Evolutionary conservation across 805 yeast species (phyloP).

Genomic region (Candida jianshihensis): DNA sequence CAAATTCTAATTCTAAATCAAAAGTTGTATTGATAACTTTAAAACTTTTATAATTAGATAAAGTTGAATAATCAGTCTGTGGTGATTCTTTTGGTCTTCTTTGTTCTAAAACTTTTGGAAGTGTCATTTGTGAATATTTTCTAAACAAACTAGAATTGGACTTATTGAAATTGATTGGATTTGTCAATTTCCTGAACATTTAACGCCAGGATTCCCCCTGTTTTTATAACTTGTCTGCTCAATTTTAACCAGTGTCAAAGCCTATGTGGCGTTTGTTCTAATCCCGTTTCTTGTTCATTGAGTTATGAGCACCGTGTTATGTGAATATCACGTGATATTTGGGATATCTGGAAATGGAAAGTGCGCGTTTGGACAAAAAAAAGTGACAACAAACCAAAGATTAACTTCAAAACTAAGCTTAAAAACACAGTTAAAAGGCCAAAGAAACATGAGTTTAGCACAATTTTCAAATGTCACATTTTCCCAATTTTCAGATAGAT

Average conservation of each 20-base stretch:
- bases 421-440: too few species aligned
- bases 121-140: conserved; percentile 1
- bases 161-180: not conserved
- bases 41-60: conserved; percentile 61
- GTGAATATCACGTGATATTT: too few species aligned
- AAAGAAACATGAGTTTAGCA: conserved; percentile 30
- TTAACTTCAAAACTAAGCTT: too few species aligned
- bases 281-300: too few species aligned
- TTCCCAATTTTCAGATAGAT: conserved; percentile 37
- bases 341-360: too few species aligned
- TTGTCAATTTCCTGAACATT: not conserved
- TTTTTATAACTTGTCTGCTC: too few species aligned
- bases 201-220: not conserved
- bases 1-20: conserved; percentile 49
- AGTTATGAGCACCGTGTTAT: too few species aligned
- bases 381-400: too few species aligned
- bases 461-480: conserved; percentile 33
- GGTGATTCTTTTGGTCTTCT: conserved; percentile 31
- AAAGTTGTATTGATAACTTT: conserved; percentile 44
- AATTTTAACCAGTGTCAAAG: too few species aligned
- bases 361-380: too few species aligned
- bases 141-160: not conserved
- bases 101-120: conserved; percentile 23
- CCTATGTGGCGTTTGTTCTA: too few species aligned
- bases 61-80: conserved; percentile 69